Base-by-base conservation (phyloP, 108 stramenopile species). In the Pseudonitzschia pungens region DNA sequence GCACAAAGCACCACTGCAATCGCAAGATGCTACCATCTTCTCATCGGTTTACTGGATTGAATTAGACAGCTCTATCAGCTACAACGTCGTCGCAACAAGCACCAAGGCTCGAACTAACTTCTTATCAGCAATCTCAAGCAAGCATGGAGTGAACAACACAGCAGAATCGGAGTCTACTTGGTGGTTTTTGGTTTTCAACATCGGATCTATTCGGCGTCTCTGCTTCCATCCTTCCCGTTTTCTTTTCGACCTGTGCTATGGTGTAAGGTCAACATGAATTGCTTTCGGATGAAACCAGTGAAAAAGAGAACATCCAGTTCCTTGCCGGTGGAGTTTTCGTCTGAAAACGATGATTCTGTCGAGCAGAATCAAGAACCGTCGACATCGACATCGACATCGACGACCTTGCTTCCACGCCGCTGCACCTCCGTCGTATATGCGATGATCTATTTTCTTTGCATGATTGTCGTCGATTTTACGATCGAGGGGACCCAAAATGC, bases 391-490 rank as follows among this genome's bases (percentile, higher is more conserved):
- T 1, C n/a, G 1, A 4, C n/a, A 55, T 4, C 54, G 7, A 3
- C 54, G 24, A 26, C 0, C 9, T 10, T 55, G 24, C 10, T 55
- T 24, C 54, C 54, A 4, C 54, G 50, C 16, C 50, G 50, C 16
- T 51, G 50, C n/a, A 51, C 26, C 9, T 26, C 54, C 54, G 54
- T 55, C 0, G 24, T 55, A 2, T 55, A 55, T 24, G 54, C 54
- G 26, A 55, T 20, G 2, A 26, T 24, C 12, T 55, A 55, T 69
- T 87, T 89, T 65, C 6, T 72, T 14, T 70, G 76, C 27, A 89
- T 89, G 88, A 65, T 89, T n/a, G 55, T 72, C 0, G 81, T 83
- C 42, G 88, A 89, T 69, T 80, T 89, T 31, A 84, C 84, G 5
- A 58, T 89, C 20, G 88, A 89, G 74, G 84, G 82, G 27, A 71